These are phyloP conservation scores for Groenewaldozyma auringiensis DNA, from an alignment of 1,139 yeast species.

Conservation along the genomic window DNA sequence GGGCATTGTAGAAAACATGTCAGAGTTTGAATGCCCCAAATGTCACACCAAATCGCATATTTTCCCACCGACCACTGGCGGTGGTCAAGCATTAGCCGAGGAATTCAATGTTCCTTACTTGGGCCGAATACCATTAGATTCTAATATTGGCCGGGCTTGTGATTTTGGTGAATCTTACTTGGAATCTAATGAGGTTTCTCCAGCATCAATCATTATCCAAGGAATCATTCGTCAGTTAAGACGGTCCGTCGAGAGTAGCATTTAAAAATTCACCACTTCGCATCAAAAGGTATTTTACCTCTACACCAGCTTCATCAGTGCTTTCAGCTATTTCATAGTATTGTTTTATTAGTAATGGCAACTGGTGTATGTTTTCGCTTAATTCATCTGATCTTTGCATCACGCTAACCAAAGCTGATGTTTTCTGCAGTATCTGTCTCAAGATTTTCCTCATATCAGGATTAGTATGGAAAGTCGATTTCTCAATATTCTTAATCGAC, in stretches of 20 bases:
- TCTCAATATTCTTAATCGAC: background rate
- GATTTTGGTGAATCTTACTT: slow-evolving; percentile 79
- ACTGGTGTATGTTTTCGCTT: background rate
- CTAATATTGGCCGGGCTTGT: slow-evolving; percentile 83
- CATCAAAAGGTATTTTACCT: slow-evolving; percentile 1
- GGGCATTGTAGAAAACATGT: slow-evolving; percentile 95
- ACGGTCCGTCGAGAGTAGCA: slow-evolving; percentile 8
- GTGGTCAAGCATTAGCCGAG: slow-evolving; percentile 76
- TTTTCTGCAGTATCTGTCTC: slow-evolving; percentile 6
- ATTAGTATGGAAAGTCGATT: background rate
- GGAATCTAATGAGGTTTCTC: slow-evolving; percentile 82
- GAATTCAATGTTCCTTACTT: slow-evolving; percentile 71
- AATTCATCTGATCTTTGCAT: background rate
- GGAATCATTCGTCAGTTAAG: slow-evolving; percentile 50
- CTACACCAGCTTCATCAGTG: background rate
- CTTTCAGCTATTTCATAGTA: background rate
- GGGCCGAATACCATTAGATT: slow-evolving; percentile 94
- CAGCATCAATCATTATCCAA: slow-evolving; percentile 81
- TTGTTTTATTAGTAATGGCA: background rate
- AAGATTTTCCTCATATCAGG: slow-evolving; percentile 10
- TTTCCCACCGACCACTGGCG: slow-evolving; percentile 94
- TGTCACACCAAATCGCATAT: slow-evolving; percentile 88
- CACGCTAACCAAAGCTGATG: background rate
- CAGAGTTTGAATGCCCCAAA: slow-evolving; percentile 95
- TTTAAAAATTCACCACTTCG: background rate